These are phyloP conservation scores for Claviceps quebecensis DNA, from an alignment of 2,329 filamentous ascomycete genomes.

Conservation along the genomic window DNA sequence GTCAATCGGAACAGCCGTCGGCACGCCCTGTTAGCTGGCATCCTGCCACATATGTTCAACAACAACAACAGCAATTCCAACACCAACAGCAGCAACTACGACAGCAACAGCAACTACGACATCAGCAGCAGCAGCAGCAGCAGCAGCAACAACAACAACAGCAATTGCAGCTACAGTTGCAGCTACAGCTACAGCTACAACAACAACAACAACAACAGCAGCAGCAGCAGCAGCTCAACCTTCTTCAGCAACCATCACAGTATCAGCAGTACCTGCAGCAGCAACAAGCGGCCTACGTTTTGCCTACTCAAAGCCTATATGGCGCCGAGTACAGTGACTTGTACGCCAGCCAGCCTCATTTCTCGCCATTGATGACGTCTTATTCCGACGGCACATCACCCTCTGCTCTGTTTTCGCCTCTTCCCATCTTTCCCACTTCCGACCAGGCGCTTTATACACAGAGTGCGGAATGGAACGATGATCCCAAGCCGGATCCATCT, in stretches of 20 bases:
- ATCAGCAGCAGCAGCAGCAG: slow-evolving; percentile 18
- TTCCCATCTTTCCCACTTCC: slow-evolving; percentile 28
- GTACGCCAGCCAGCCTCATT: slow-evolving; percentile 26
- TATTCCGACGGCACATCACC: slow-evolving; percentile 48
- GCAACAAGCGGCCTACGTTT: slow-evolving; percentile 22
- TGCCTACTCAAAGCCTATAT: slow-evolving; percentile 22
- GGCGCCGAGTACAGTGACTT: slow-evolving; percentile 26
- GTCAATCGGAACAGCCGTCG: slow-evolving; percentile 7
- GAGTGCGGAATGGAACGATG: slow-evolving; percentile 23
- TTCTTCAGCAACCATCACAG: slow-evolving; percentile 17
- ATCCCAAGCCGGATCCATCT: slow-evolving; percentile 15
- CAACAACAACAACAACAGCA: slow-evolving; percentile 8
- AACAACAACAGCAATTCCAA: slow-evolving; percentile 7
- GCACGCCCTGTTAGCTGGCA: slow-evolving; percentile 52
- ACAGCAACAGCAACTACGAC: too few species aligned
- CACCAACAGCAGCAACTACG: not conserved
- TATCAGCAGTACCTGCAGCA: slow-evolving; percentile 21
- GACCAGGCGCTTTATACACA: slow-evolving; percentile 26
- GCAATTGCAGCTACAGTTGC: slow-evolving; percentile 12
- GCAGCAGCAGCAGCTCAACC: not conserved
- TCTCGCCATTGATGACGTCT: slow-evolving; percentile 37
- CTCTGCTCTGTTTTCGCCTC: slow-evolving; percentile 37
- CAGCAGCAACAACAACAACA: slow-evolving; percentile 17
- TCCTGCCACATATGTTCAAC: slow-evolving; percentile 40
- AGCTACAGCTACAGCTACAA: slow-evolving; percentile 5